Evolutionary conservation across 768 basidiomycete genomes (phyloP).

Genomic region (Amanita pseudoporphyria): DNA sequence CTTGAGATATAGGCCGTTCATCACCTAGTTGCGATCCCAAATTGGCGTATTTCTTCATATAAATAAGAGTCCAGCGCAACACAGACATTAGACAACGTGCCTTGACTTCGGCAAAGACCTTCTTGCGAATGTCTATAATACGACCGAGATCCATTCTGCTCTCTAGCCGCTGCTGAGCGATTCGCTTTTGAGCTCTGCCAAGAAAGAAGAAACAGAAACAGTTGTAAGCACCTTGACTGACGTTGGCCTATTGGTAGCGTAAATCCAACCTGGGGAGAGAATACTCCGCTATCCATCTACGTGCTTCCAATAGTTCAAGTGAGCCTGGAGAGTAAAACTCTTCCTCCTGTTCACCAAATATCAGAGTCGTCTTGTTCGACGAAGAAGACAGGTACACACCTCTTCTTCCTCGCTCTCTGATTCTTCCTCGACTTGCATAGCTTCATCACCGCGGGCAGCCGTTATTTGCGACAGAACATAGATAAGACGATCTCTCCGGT

Average conservation of each 20-base stretch:
- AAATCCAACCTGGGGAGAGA: constrained; percentile 90
- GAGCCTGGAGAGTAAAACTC: constrained; percentile 96
- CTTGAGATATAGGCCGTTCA: constrained; percentile 87
- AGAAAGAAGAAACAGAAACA: constrained; percentile 27
- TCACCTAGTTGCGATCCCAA: constrained; percentile 98
- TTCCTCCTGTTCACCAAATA: constrained; percentile 46
- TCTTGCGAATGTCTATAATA: constrained; percentile 89
- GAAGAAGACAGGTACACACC: constrained; percentile 17
- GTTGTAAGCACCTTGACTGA: constrained; percentile 71
- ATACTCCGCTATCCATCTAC: constrained; percentile 83
- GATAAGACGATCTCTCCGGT: constrained; percentile 90
- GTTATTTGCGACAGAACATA: constrained; percentile 93
- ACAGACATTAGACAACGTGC: constrained; percentile 30
- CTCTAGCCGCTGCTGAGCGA: constrained; percentile 89
- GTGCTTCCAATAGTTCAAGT: constrained; percentile 75
- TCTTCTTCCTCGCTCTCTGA: constrained; percentile 71
- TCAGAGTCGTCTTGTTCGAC: constrained; percentile 6
- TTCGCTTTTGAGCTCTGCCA: constrained; percentile 89
- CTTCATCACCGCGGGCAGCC: constrained; percentile 76
- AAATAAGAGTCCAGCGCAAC: neutral
- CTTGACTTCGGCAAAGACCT: constrained; percentile 83
- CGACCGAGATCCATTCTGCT: constrained; percentile 78
- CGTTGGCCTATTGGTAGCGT: constrained; percentile 40
- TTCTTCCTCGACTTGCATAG: constrained; percentile 65
- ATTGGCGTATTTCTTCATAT: constrained; percentile 68